Evolutionary conservation across 2,329 filamentous ascomycete genomes (phyloP).

Genomic region (Penicillium sp.): DNA sequence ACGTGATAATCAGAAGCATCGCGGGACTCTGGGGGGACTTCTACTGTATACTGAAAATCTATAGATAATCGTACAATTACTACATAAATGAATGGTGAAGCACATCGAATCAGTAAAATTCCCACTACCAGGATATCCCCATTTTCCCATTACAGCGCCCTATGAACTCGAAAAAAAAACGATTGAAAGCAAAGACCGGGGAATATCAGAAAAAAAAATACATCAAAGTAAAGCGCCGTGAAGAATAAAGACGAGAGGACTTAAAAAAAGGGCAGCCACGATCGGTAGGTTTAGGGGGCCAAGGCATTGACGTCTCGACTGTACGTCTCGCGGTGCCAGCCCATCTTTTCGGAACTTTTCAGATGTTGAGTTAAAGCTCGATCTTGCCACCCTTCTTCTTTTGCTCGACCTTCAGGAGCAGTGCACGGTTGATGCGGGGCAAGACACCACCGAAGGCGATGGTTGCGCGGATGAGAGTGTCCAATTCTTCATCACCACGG

Average conservation of each 20-base stretch:
- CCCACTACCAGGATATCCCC: conserved; percentile 30
- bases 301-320: not conserved
- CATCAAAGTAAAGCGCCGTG: conserved; percentile 23
- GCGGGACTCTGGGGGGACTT: not conserved
- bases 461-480: conserved; percentile 92
- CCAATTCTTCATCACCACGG: conserved; percentile 94
- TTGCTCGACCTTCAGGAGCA: conserved; percentile 91
- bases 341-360: conserved; percentile 5
- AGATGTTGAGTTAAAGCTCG: conserved; percentile 2
- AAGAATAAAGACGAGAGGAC: conserved; percentile 12
- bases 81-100: not conserved
- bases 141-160: conserved; percentile 37
- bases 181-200: conserved; percentile 16
- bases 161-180: conserved; percentile 21
- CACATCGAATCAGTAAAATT: conserved; percentile 20
- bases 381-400: conserved; percentile 66
- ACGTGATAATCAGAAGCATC: not conserved
- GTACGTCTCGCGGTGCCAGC: conserved; percentile 2
- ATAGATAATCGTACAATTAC: not conserved
- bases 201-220: conserved; percentile 24
- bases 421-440: conserved; percentile 94
- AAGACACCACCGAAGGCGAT: conserved; percentile 98
- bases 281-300: not conserved
- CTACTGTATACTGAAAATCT: no score
- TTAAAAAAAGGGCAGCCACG: not conserved